Base-by-base conservation (phyloP, 805 yeast species). In the Spathaspora arborariae region DNA sequence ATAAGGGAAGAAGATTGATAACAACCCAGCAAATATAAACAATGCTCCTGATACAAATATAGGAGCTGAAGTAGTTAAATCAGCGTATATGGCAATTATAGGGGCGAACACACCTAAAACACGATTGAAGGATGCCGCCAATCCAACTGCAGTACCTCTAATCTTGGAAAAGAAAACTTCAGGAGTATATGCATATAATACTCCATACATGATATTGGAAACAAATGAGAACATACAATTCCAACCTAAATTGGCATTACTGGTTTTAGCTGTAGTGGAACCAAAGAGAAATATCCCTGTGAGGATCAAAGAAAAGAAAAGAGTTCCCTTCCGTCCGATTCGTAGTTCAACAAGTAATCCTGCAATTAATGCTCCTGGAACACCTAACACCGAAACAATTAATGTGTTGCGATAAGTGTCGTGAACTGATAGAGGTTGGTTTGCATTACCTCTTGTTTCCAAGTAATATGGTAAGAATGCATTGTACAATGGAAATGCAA, bases 151-250 rank as follows among this genome's bases (percentile, higher is more conserved):
- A 1, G 87, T 81, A 13, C 82, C 82, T 49, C 74, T 55, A 34
- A 67, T 61, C 44, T 59, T 63, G 1, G 73, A 56, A 35, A 82
- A 82, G 60, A 82, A 73, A 20, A 79, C 77, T 56, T 82, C 85
- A 0, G 87, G 88, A 2, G 86, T 81, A 56, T 80, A 81, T 4
- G 86, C 87, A 55, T 80, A 82, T 18, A 82, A 62, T 19, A 78
- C 76, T 4, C 82, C 84, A 57, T 79, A 81, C 71, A 70, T 67
- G 41, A 80, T 67, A 59, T 77, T 79, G 16, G 84, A 78, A 30
- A 76, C 75, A 47, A 69, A 66, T 39, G 63, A 63, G 54, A 70
- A 70, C 24, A 57, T 61, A 42, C 83, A 80, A 57, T 79, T 80
- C 66, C 72, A 80, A 5, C 64, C 74, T 53, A 70, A 59, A 46